A percentile compares a stretch with the other conserved stretches of the same genome.
Conservation (phyloP, 371 early-diverging fungal genomes). For the Actinomortierella ambigua region DNA sequence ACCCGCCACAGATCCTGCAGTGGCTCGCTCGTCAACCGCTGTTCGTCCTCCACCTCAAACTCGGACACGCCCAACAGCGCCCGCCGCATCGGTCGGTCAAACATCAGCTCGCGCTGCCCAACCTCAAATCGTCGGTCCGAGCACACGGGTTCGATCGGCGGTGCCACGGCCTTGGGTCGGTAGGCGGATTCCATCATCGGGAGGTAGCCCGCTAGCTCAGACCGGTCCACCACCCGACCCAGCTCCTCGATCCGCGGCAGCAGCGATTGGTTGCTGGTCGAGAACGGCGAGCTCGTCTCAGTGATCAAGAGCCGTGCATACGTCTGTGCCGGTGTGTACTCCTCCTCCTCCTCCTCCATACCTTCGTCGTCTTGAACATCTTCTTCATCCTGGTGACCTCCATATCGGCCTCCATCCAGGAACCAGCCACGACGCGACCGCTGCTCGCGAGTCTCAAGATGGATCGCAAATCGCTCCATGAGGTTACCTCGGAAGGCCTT, state of each 20-base stretch:
- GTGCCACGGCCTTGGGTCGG: slow-evolving; percentile 62
- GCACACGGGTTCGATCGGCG: slow-evolving; percentile 69
- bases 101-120: slow-evolving; percentile 58
- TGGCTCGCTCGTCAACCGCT: slow-evolving; percentile 15
- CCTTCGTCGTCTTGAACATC: not conserved
- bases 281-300: slow-evolving; percentile 45
- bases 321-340: slow-evolving; percentile 47
- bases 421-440: slow-evolving; percentile 52
- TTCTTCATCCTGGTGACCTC: not conserved
- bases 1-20: slow-evolving; percentile 35
- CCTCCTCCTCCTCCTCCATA: slow-evolving; percentile 17
- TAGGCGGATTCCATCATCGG: slow-evolving; percentile 36
- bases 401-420: slow-evolving; percentile 10
- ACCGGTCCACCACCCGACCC: slow-evolving; percentile 19
- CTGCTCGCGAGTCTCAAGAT: slow-evolving; percentile 49
- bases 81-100: slow-evolving; percentile 54
- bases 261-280: slow-evolving; percentile 17
- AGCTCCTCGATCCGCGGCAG: slow-evolving; percentile 19
- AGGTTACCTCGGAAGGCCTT: slow-evolving; percentile 55
- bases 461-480: slow-evolving; percentile 55
- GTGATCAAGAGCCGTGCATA: slow-evolving; percentile 53
- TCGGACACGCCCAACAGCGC: slow-evolving; percentile 56
- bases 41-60: slow-evolving; percentile 18
- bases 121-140: slow-evolving; percentile 67
- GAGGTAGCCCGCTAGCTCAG: slow-evolving; percentile 26